These are phyloP conservation scores for Lasiodiplodia citricola DNA, from an alignment of 2,329 filamentous ascomycete species.

Conservation along the genomic window DNA sequence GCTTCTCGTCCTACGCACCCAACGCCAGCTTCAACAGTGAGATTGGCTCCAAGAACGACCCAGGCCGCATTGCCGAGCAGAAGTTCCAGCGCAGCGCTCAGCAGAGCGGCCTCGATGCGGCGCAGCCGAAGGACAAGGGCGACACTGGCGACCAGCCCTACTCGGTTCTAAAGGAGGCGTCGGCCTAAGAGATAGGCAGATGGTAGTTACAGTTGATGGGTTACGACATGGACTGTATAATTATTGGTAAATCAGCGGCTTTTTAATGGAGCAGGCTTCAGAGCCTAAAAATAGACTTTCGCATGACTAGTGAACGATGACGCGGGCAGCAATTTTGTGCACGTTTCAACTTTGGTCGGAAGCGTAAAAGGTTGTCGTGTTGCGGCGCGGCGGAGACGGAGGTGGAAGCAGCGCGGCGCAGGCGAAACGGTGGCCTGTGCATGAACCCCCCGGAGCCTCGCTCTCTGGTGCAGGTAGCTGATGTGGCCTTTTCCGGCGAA, in stretches of 20 bases:
- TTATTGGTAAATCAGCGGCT: neutral
- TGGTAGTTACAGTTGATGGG: neutral
- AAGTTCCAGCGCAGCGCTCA: slow-evolving; percentile 43
- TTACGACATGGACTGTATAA: slow-evolving; percentile 15
- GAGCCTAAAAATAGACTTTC: neutral
- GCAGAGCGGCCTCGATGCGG: slow-evolving; percentile 36
- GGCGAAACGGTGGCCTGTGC: neutral
- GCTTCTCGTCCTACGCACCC: slow-evolving; percentile 47
- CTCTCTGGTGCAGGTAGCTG: slow-evolving; percentile 13
- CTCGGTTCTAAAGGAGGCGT: slow-evolving; percentile 30
- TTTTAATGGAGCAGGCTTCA: neutral
- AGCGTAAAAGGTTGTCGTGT: neutral
- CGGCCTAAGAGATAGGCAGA: slow-evolving; percentile 19
- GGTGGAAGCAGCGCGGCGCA: neutral
- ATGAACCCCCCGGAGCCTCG: slow-evolving; percentile 7
- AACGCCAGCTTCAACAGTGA: slow-evolving; percentile 59
- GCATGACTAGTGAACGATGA: neutral
- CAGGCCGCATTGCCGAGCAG: slow-evolving; percentile 55
- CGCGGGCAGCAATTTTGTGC: slow-evolving; percentile 2
- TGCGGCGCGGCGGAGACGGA: neutral
- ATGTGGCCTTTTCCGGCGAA: slow-evolving; percentile 24
- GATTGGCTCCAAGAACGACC: slow-evolving; percentile 62
- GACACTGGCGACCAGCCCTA: slow-evolving; percentile 26
- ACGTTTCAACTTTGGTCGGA: slow-evolving; percentile 5
- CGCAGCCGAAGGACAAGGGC: slow-evolving; percentile 26